These are phyloP conservation scores for Cymbopogon flexuosus DNA, from an alignment of 202 grass and related monocot species.

Conservation along the genomic window DNA sequence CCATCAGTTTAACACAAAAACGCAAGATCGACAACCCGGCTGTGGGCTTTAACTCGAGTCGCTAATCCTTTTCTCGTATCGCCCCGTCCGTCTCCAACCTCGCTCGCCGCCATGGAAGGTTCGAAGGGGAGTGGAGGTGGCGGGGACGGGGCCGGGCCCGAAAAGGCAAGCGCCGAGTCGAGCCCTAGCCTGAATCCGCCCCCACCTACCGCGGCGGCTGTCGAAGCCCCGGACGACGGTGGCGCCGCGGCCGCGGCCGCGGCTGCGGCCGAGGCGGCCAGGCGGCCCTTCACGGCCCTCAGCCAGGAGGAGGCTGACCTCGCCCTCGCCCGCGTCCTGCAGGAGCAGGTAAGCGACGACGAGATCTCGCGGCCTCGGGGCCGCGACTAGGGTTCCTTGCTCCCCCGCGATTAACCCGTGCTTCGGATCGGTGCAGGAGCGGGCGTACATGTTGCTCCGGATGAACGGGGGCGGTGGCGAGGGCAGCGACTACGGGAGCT, in stretches of 20 bases:
- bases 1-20: not conserved
- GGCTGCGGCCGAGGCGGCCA: conserved; percentile 19
- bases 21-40: not conserved
- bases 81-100: conserved; percentile 24
- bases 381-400: conserved; percentile 38
- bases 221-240: conserved; percentile 16
- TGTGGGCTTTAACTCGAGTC: not conserved
- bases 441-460: conserved; percentile 89
- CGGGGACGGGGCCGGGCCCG: conserved; percentile 30
- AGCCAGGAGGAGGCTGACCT: conserved; percentile 96
- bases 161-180: conserved; percentile 38
- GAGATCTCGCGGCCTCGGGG: conserved; percentile 25
- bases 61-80: conserved; percentile 10
- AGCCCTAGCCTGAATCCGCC: conserved; percentile 41
- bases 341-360: conserved; percentile 64
- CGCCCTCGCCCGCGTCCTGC: conserved; percentile 87
- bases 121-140: conserved; percentile 49
- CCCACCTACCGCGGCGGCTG: not conserved
- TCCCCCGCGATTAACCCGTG: not conserved
- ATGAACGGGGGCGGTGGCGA: conserved; percentile 60
- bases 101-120: conserved; percentile 55
- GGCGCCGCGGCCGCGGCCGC: conserved; percentile 16
- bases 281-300: conserved; percentile 79
- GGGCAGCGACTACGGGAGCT: conserved; percentile 81
- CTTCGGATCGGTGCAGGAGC: conserved; percentile 66